Evolutionary conservation across 2,329 filamentous ascomycete genomes (phyloP).

Genomic region (Xylariaceae sp.): DNA sequence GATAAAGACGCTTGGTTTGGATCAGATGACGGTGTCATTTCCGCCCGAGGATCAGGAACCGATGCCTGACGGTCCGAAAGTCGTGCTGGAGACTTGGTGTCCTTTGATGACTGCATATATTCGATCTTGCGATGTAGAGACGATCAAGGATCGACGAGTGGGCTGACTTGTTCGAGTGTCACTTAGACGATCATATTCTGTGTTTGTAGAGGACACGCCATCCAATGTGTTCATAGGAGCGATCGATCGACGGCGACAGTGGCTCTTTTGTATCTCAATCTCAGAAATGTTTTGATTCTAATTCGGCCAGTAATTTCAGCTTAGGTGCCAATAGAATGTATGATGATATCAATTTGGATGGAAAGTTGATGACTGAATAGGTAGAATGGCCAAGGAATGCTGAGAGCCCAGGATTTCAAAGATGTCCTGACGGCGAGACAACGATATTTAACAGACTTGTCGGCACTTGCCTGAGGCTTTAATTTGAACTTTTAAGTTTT

Average conservation of each 20-base stretch:
- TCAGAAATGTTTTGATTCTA: not conserved
- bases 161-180: constrained; percentile 24
- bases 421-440: not conserved
- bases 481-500: not conserved
- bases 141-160: constrained; percentile 22
- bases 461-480: not conserved
- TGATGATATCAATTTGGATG: constrained; percentile 12
- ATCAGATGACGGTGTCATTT: not conserved
- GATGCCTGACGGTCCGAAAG: constrained; percentile 18
- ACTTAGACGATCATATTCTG: constrained; percentile 26
- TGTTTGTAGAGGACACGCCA: constrained; percentile 9
- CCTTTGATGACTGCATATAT: constrained; percentile 2
- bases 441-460: not conserved
- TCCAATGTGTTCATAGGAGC: constrained; percentile 9
- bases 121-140: constrained; percentile 12
- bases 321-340: constrained; percentile 12
- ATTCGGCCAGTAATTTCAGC: not conserved
- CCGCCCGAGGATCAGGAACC: not conserved
- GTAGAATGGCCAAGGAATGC: not conserved
- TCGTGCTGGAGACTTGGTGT: not conserved
- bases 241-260: not conserved
- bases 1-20: not conserved
- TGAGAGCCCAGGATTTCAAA: not conserved
- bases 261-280: constrained; percentile 7
- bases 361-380: constrained; percentile 1